A percentile compares a stretch with the other conserved stretches of the same genome.
These are phyloP conservation scores for Aspergillus taichungensis DNA, from an alignment of 495 filamentous ascomycete genomes.

Conservation along the genomic window DNA sequence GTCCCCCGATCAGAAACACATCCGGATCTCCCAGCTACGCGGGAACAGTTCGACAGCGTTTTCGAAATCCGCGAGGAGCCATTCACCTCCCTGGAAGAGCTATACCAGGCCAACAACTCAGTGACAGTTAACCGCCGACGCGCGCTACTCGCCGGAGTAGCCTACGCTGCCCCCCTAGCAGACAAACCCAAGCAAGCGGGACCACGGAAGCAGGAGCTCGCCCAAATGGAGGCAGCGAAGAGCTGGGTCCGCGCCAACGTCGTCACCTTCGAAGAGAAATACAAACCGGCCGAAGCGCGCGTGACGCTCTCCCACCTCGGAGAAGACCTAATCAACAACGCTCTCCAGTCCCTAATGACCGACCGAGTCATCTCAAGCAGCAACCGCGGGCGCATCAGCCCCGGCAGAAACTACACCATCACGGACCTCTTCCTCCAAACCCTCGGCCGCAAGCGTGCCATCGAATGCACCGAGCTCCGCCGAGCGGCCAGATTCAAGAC, in stretches of 20 bases:
- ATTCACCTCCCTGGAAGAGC: slow-evolving; percentile 26
- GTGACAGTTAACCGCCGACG: slow-evolving; percentile 27
- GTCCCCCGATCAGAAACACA: slow-evolving; percentile 29
- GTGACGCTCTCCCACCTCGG: slow-evolving; percentile 35
- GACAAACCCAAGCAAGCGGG: slow-evolving; percentile 6
- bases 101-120: slow-evolving; percentile 29
- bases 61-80: slow-evolving; percentile 41
- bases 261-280: slow-evolving; percentile 42
- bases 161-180: slow-evolving; percentile 25
- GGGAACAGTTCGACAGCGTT: slow-evolving; percentile 39
- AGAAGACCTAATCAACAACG: slow-evolving; percentile 41
- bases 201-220: slow-evolving; percentile 14
- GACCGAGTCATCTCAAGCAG: slow-evolving; percentile 51
- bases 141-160: slow-evolving; percentile 24
- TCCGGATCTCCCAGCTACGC: slow-evolving; percentile 43
- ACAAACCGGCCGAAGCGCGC: slow-evolving; percentile 32
- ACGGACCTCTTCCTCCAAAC: slow-evolving; percentile 45
- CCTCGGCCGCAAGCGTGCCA: slow-evolving; percentile 37
- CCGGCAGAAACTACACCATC: slow-evolving; percentile 48
- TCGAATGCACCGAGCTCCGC: slow-evolving; percentile 37
- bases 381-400: slow-evolving; percentile 43
- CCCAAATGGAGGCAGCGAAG: slow-evolving; percentile 36
- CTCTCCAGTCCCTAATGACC: slow-evolving; percentile 47
- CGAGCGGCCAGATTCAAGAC: slow-evolving; percentile 52
- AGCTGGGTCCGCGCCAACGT: slow-evolving; percentile 55